phyloP scores from a whole-genome alignment of 2,329 filamentous ascomycete genomes.

The Talaromyces funiculosus region DNA sequence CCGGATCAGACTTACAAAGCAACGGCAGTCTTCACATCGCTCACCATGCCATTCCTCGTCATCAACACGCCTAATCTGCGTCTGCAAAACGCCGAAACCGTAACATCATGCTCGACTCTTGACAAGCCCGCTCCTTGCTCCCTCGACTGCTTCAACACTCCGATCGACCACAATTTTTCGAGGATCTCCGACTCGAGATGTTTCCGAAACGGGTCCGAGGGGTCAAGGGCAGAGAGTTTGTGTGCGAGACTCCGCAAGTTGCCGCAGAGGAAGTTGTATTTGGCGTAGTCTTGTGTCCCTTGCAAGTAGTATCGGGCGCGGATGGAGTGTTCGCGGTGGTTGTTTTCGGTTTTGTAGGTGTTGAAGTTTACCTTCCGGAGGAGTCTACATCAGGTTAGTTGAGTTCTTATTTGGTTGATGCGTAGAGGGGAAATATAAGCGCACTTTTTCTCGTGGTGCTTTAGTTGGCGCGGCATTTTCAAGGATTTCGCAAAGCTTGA shows the following conservation, averaged over 20 bases:
- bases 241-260: conserved; percentile 88
- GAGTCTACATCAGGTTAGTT: conserved; percentile 44
- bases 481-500: background rate
- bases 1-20: conserved; percentile 12
- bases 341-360: conserved; percentile 82
- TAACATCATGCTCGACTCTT: conserved; percentile 76
- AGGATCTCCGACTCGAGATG: conserved; percentile 84
- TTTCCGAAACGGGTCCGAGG: conserved; percentile 68
- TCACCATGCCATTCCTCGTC: conserved; percentile 85
- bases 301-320: conserved; percentile 85
- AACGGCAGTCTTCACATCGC: conserved; percentile 71
- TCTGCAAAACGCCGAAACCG: conserved; percentile 82
- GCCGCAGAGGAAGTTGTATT: conserved; percentile 63
- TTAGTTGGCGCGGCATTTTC: conserved; percentile 87
- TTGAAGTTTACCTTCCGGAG: conserved; percentile 89
- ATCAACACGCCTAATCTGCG: conserved; percentile 82
- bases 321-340: conserved; percentile 76
- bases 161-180: conserved; percentile 90
- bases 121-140: conserved; percentile 67
- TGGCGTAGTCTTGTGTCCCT: conserved; percentile 77
- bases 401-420: background rate
- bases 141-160: conserved; percentile 67
- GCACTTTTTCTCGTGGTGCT: conserved; percentile 87
- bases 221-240: conserved; percentile 71
- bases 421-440: conserved; percentile 14